Evolutionary conservation across 768 basidiomycete species (phyloP).

Genomic region (Dioszegia crocea): DNA sequence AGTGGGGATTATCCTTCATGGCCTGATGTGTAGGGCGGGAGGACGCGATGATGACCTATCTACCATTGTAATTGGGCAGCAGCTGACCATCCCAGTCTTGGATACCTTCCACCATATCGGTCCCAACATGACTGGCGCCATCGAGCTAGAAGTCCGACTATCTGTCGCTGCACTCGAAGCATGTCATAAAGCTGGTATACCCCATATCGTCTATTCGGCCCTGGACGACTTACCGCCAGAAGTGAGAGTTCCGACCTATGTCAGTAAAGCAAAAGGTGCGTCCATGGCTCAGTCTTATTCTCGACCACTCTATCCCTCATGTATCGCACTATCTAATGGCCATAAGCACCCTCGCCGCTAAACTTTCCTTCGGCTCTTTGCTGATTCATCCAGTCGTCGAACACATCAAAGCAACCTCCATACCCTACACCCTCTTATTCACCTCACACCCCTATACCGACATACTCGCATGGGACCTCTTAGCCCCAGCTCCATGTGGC

Average conservation of each 20-base stretch:
- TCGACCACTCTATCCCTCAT: no score
- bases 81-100: constrained; percentile 4
- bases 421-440: constrained; percentile 18
- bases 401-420: constrained; percentile 5
- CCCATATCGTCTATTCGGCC: constrained; percentile 28
- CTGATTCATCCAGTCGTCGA: constrained; percentile 11
- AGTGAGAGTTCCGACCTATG: constrained; percentile 15
- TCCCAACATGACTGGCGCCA: constrained; percentile 9
- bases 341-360: no score
- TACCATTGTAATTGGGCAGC: no score
- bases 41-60: not conserved
- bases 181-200: constrained; percentile 16
- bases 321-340: constrained; percentile 7
- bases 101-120: constrained; percentile 13
- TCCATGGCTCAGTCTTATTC: not conserved
- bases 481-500: constrained; percentile 3
- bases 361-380: no score
- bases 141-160: constrained; percentile 7
- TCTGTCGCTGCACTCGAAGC: constrained; percentile 16
- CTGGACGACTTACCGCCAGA: constrained; percentile 22
- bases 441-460: constrained; percentile 18
- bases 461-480: constrained; percentile 9
- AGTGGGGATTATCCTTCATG: no score
- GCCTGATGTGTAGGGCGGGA: no score
- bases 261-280: constrained; percentile 22